These are phyloP conservation scores for Fraxinus sp. DNA, from an alignment of 305 asterid species.

Conservation along the genomic window DNA sequence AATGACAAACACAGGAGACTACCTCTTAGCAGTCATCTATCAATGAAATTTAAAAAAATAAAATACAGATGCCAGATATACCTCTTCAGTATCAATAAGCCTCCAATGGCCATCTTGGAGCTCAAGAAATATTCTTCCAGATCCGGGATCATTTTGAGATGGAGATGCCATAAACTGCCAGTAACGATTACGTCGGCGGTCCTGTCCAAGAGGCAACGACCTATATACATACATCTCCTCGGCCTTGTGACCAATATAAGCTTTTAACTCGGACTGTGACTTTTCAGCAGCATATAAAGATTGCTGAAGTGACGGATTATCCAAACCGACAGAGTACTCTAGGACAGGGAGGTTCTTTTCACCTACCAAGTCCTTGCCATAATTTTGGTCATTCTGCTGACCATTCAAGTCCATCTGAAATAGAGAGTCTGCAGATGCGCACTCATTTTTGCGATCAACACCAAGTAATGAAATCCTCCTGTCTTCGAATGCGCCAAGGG, in stretches of 20 bases:
- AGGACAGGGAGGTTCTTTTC: conserved; percentile 44
- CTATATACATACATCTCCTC: conserved; percentile 77
- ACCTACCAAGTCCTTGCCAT: conserved; percentile 29
- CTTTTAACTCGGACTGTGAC: conserved; percentile 68
- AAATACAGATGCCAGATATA: conserved; percentile 22
- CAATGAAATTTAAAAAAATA: not conserved
- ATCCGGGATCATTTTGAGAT: conserved; percentile 77
- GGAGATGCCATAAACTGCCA: conserved; percentile 77
- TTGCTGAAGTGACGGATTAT: conserved; percentile 51
- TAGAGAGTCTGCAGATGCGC: conserved; percentile 30
- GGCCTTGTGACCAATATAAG: conserved; percentile 61
- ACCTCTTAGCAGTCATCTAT: not conserved
- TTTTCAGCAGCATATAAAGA: conserved; percentile 61
- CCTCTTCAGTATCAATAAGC: conserved; percentile 78
- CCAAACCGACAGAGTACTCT: conserved; percentile 42
- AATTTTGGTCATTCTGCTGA: conserved; percentile 40
- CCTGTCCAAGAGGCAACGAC: conserved; percentile 88
- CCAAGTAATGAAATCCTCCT: conserved; percentile 38
- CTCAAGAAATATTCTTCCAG: conserved; percentile 78
- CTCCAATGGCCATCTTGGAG: conserved; percentile 63
- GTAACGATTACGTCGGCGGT: conserved; percentile 76
- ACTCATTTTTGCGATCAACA: conserved; percentile 39
- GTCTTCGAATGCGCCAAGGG: conserved; percentile 29
- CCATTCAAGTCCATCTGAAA: conserved; percentile 48
- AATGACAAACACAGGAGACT: not conserved